Evolutionary conservation across 345 rosid species (phyloP), one percentile per base, ranked within the genome.

Genomic region (Lepidium aucheri): DNA sequence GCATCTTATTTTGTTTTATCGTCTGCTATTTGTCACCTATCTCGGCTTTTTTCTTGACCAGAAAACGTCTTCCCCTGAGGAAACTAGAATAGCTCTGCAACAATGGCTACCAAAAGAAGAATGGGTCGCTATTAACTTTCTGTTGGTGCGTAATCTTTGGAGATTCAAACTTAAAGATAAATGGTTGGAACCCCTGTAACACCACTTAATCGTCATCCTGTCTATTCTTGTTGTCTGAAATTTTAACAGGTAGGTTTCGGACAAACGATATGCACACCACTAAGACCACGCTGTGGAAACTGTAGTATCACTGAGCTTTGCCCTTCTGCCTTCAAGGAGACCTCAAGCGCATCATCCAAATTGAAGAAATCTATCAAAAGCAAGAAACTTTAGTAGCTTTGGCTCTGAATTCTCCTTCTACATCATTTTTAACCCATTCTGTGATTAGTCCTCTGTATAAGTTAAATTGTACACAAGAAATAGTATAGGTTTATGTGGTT

Each of bases 21-120:
- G 18, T 45, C 47, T 55, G 50, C 51, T 39, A 28, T 9, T 63
- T 39, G 64, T 71, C 70, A 55, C 61, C 41, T 8, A 12, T 43
- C 49, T 33, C 17, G 50, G 30, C 30, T 56, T 15, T 57, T 34
- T 6, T 17, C 43, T 74, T 76, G 16, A 64, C 53, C 60, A 79
- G 94, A 84, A 86, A 80, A 93, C 94, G 36, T 80, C 84, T 9
- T 74, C 84, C 47, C 98, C 97, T 0, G 97, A 93, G 81, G 83
- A 86, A 84, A 93, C 98, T 60, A 85, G 97, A 80, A 84, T 74
- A 66, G 88, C 88, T 12, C 68, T 93, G 79, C 94, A 93, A 62
- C 81, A 69, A 7, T 90, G 98, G 98, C 89, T 93, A 79, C 98
- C 98, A 11, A 93, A 86, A 80, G 94, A 86, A 67, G 96, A 90